Percentiles rank a stretch among this genome's conserved stretches.
phyloP scores from a whole-genome alignment of 73 alveolate genomes.

The Breviolum minutum region DNA sequence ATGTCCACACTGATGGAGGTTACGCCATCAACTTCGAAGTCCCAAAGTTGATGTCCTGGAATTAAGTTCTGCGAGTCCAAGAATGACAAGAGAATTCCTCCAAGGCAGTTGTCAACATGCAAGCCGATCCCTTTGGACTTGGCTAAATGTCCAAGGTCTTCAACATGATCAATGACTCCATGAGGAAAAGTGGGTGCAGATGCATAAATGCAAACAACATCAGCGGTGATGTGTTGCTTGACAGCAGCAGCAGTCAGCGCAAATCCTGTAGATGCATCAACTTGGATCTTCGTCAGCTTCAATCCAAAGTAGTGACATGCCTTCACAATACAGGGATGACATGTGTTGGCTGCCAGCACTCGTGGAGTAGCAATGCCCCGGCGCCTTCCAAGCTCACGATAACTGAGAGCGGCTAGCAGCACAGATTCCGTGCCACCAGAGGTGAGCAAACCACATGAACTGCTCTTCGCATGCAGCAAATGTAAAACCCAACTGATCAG shows the following conservation, averaged over 20 bases:
- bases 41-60: constrained; percentile 98
- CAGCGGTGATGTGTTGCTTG: constrained; percentile 93
- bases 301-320: constrained; percentile 98
- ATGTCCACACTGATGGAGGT: constrained; percentile 99
- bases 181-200: constrained; percentile 99
- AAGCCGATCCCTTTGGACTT: not conserved
- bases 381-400: constrained; percentile 96
- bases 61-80: constrained; percentile 97
- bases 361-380: constrained; percentile 89
- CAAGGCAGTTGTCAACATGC: constrained; percentile 93
- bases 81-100: constrained; percentile 98
- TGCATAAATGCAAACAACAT: constrained; percentile 59
- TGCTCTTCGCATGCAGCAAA: constrained; percentile 80
- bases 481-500: constrained; percentile 73
- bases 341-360: constrained; percentile 97
- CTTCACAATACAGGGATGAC: constrained; percentile 99
- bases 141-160: constrained; percentile 97
- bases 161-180: constrained; percentile 98
- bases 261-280: constrained; percentile 95
- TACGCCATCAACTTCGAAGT: constrained; percentile 99
- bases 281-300: constrained; percentile 97
- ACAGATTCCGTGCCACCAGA: constrained; percentile 99
- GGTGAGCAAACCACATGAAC: constrained; percentile 98
- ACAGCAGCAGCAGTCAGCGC: constrained; percentile 96
- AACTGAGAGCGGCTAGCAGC: constrained; percentile 98